These are phyloP conservation scores for Syzygium oleosum DNA, from an alignment of 345 rosid species.

Conservation along the genomic window DNA sequence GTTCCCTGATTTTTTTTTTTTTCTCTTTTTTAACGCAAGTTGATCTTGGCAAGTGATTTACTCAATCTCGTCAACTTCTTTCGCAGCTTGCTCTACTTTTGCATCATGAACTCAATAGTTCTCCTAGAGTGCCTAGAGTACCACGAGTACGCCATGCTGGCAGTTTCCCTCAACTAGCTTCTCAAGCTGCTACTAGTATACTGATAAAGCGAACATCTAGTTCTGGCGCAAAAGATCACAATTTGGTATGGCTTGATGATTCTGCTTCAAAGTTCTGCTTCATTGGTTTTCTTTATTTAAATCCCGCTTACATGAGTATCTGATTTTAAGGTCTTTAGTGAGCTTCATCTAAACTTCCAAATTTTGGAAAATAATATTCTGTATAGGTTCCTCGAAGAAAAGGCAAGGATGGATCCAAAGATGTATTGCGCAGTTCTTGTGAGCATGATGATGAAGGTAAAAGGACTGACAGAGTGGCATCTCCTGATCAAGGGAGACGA, in stretches of 20 bases:
- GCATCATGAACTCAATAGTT: conserved; percentile 98
- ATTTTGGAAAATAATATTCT: not conserved
- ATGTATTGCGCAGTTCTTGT: conserved; percentile 26
- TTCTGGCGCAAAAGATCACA: conserved; percentile 67
- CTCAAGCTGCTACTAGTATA: conserved; percentile 56
- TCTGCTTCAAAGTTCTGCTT: not conserved
- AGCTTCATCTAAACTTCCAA: not conserved
- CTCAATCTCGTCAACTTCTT: not conserved
- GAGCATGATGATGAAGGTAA: conserved; percentile 53
- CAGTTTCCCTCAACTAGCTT: conserved; percentile 64
- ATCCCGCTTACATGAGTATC: not conserved
- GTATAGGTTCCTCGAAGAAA: conserved; percentile 40
- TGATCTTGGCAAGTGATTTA: not conserved
- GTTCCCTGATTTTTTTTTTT: not conserved
- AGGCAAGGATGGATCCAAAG: conserved; percentile 63
- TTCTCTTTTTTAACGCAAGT: not conserved
- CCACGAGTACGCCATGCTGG: conserved; percentile 88
- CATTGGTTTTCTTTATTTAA: not conserved
- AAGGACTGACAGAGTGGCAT: conserved; percentile 40
- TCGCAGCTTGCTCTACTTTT: conserved; percentile 88
- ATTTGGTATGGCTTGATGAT: conserved; percentile 39
- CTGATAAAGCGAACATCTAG: conserved; percentile 64
- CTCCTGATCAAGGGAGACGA: conserved; percentile 53
- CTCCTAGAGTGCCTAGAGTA: conserved; percentile 97
- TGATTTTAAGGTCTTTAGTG: not conserved